These are phyloP conservation scores for Cercospora sesami DNA, from an alignment of 2,329 filamentous ascomycete species.

Conservation along the genomic window DNA sequence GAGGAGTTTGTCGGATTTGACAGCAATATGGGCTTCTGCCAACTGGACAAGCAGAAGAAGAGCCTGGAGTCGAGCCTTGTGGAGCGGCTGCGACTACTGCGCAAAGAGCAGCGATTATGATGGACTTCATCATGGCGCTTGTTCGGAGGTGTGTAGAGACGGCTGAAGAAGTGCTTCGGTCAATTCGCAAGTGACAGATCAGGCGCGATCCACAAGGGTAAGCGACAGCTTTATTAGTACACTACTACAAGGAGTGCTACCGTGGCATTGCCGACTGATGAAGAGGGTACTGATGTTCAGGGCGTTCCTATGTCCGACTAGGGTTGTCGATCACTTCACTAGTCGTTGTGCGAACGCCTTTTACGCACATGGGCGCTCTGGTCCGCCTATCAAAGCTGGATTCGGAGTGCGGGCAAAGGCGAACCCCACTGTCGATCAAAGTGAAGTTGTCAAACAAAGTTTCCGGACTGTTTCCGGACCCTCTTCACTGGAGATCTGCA, in stretches of 20 bases:
- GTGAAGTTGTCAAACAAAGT: background rate
- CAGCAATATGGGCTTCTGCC: background rate
- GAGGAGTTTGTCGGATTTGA: background rate
- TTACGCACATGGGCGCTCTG: background rate
- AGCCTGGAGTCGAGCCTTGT: background rate
- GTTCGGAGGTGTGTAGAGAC: background rate
- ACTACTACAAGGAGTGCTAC: background rate
- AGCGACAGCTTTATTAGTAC: background rate
- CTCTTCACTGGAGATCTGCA: background rate
- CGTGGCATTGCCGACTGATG: background rate
- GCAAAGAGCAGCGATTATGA: background rate
- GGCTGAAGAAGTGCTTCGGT: background rate
- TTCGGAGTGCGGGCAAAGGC: background rate
- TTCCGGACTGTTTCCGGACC: background rate
- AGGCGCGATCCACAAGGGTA: background rate
- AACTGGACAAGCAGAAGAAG: background rate
- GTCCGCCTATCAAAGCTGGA: background rate
- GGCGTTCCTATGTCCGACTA: conserved; percentile 1
- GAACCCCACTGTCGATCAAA: background rate
- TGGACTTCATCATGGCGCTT: background rate
- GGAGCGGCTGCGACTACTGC: background rate
- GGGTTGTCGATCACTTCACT: background rate
- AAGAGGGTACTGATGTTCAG: background rate
- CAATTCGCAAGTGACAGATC: background rate
- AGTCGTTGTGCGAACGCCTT: background rate